Percentiles rank a stretch among this genome's conserved stretches.
phyloP scores from a whole-genome alignment of 2,329 filamentous ascomycete genomes.

The Myrmaecium sp. region DNA sequence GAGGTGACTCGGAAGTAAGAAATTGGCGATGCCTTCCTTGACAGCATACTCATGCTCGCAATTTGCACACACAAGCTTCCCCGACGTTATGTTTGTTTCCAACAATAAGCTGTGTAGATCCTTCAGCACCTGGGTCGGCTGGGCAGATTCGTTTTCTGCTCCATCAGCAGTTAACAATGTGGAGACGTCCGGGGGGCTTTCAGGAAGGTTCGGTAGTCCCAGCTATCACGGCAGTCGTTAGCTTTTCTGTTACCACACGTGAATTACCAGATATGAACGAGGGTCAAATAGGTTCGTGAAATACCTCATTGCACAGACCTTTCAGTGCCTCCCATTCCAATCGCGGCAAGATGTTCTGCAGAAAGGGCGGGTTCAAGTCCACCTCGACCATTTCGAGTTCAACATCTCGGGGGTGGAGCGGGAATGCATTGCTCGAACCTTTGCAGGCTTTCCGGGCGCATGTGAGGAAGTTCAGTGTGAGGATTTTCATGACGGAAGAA shows the following conservation, averaged over 20 bases:
- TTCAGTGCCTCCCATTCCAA: constrained; percentile 76
- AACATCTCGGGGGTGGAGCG: constrained; percentile 80
- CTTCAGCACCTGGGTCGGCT: constrained; percentile 50
- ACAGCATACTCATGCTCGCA: constrained; percentile 91
- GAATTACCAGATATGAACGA: not conserved
- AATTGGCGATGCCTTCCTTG: constrained; percentile 93
- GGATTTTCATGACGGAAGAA: constrained; percentile 89
- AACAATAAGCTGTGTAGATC: constrained; percentile 70
- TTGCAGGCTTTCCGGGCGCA: constrained; percentile 96
- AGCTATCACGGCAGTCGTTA: too few species aligned
- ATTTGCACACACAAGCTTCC: constrained; percentile 75
- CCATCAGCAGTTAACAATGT: constrained; percentile 8
- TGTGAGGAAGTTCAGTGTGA: constrained; percentile 91
- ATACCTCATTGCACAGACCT: constrained; percentile 59
- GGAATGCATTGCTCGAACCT: constrained; percentile 60
- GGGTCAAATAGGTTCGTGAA: constrained; percentile 3
- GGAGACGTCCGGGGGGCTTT: constrained; percentile 11
- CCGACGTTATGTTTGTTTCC: constrained; percentile 79
- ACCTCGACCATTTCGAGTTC: constrained; percentile 75
- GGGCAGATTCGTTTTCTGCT: constrained; percentile 19
- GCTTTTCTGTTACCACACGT: too few species aligned
- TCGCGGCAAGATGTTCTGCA: constrained; percentile 71
- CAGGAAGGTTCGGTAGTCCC: constrained; percentile 57
- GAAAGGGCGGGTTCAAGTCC: constrained; percentile 62
- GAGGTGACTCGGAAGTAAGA: constrained; percentile 81